Base-by-base conservation (phyloP, 208 protist genomes). In the Hexamita inflata region DNA sequence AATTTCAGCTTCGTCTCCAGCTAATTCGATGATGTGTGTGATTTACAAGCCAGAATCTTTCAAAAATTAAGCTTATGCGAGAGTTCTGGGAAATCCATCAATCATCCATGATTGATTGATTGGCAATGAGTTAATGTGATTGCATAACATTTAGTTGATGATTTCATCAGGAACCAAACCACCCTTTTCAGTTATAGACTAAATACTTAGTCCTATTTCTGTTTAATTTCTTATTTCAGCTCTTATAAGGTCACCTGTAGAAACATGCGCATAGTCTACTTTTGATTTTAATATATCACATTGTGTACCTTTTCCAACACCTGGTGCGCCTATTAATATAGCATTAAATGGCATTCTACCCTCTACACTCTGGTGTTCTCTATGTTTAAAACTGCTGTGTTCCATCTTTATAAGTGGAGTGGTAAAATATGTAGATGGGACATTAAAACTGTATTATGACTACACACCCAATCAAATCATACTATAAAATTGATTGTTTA, bases 261-360 rank as follows among this genome's bases (percentile, higher is more conserved):
- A 80, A 39, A 94, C 81, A 78, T 92, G 89, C 34, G 86, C 65
- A 0, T 91, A 67, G 34, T 82, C 82, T 78, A 90, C 93, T n/a
- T 87, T 79, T 40, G 89, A 78, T 26, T 86, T 87, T 28, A 95
- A 79, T 34, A 77, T 62, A 7, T 83, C 81, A 9, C 84, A 88
- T 75, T 92, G 87, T 13, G 90, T 94, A 11, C 87, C 90, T 75
- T 94, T 95, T 35, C 92, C 92, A 68, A 83, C 84, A 28, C 87
- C 90, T 0, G 89, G 87, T 0, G 86, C 81, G 0, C 92, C 92
- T 35, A 68, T 30, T 19, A 84, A 11, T 53, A 84, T n/a, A n/a
- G n/a, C n/a, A n/a, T n/a, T n/a, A n/a, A n/a, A n/a, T n/a, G n/a
- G n/a, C n/a, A n/a, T n/a, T n/a, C n/a, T n/a, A n/a, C n/a, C n/a